Conservation (phyloP, 352 stramenopile genomes). For the Phytophthora cactorum region DNA sequence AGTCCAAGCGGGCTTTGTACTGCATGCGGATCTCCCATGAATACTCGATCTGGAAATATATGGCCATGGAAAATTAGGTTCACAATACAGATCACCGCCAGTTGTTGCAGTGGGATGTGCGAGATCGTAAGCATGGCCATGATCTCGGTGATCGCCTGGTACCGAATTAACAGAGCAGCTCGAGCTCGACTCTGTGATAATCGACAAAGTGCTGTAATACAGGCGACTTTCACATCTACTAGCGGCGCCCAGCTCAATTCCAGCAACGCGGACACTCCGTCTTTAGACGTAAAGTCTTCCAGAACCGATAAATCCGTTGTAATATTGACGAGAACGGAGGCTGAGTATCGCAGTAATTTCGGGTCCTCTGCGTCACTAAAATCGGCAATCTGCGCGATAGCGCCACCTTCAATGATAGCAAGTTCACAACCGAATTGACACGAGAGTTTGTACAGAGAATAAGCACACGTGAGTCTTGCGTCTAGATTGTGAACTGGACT, state of each 20-base stretch:
- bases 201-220: constrained; percentile 66
- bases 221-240: constrained; percentile 74
- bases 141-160: constrained; percentile 64
- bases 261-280: constrained; percentile 66
- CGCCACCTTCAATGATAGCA: constrained; percentile 66
- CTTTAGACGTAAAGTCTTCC: constrained; percentile 58
- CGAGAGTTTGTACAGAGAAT: constrained; percentile 84
- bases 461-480: constrained; percentile 65
- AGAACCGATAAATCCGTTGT: constrained; percentile 47
- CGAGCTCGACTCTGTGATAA: constrained; percentile 48
- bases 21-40: constrained; percentile 73
- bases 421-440: constrained; percentile 61
- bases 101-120: constrained; percentile 58
- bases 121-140: constrained; percentile 71
- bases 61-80: constrained; percentile 78
- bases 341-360: constrained; percentile 62
- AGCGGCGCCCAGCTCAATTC: constrained; percentile 75
- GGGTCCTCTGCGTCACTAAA: constrained; percentile 72
- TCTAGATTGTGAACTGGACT: constrained; percentile 47
- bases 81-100: constrained; percentile 68
- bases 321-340: constrained; percentile 68
- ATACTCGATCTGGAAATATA: constrained; percentile 72
- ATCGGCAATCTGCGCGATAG: constrained; percentile 73
- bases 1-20: constrained; percentile 72
- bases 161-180: constrained; percentile 46